phyloP scores from a whole-genome alignment of 306 rosid species.

The Vigna reflexopilosa region DNA sequence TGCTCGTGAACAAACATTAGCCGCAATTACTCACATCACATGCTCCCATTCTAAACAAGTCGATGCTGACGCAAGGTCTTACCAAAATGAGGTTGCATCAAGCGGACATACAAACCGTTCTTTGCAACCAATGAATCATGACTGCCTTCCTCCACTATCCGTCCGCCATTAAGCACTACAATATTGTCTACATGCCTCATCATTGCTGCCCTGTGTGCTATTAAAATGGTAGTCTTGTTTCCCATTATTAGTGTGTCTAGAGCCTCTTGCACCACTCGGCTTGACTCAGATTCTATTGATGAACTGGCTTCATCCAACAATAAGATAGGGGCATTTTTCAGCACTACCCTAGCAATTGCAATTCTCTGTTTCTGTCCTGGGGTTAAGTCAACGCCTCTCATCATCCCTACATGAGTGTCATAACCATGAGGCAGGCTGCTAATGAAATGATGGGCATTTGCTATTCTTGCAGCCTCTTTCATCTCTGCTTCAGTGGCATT shows the following conservation, averaged over 20 bases:
- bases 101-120: slow-evolving; percentile 91
- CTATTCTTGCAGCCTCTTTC: slow-evolving; percentile 99
- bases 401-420: slow-evolving; percentile 98
- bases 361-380: slow-evolving; percentile 99
- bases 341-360: slow-evolving; percentile 94
- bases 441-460: slow-evolving; percentile 99
- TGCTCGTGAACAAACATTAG: slow-evolving; percentile 48
- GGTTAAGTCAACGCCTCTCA: slow-evolving; percentile 98
- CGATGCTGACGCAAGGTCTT: slow-evolving; percentile 96
- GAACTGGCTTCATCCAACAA: slow-evolving; percentile 99
- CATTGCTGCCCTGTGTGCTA: slow-evolving; percentile 99
- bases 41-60: slow-evolving; percentile 57
- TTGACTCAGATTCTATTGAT: slow-evolving; percentile 95
- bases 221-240: slow-evolving; percentile 96
- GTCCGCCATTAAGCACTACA: slow-evolving; percentile 97
- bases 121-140: slow-evolving; percentile 84
- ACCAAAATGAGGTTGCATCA: slow-evolving; percentile 99
- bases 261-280: slow-evolving; percentile 99
- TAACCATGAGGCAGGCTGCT: slow-evolving; percentile 99
- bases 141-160: slow-evolving; percentile 95
- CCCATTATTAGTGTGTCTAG: slow-evolving; percentile 99
- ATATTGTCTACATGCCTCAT: slow-evolving; percentile 99
- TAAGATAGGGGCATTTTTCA: slow-evolving; percentile 95
- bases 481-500: slow-evolving; percentile 99
- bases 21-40: slow-evolving; percentile 38